Evolutionary conservation across 805 yeast genomes (phyloP).

Genomic region (Clavispora vitiphila): DNA sequence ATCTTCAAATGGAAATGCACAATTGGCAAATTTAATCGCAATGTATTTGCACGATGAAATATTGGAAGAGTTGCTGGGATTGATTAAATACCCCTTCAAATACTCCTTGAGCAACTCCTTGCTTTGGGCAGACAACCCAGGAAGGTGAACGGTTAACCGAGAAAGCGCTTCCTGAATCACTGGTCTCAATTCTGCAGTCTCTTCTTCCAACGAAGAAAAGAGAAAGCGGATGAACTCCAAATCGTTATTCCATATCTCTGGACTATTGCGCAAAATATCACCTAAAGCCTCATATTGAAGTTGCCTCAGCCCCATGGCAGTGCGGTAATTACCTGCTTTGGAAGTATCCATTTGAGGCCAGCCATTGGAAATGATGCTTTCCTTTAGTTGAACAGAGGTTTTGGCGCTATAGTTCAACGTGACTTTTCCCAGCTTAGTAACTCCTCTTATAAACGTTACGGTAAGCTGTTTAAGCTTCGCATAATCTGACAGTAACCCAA

Average conservation of each 20-base stretch:
- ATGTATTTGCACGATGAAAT: slow-evolving; percentile 44
- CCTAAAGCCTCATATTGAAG: slow-evolving; percentile 79
- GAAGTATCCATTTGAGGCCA: slow-evolving; percentile 47
- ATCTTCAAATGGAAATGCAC: slow-evolving; percentile 63
- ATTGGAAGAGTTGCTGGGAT: slow-evolving; percentile 17
- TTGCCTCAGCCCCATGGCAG: slow-evolving; percentile 44
- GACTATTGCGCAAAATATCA: slow-evolving; percentile 47
- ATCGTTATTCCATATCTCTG: slow-evolving; percentile 38
- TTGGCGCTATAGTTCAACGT: slow-evolving; percentile 3
- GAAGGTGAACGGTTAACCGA: slow-evolving; percentile 47
- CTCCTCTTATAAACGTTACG: slow-evolving; percentile 62
- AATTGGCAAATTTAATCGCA: slow-evolving; percentile 60
- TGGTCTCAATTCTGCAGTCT: slow-evolving; percentile 54
- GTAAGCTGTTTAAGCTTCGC: slow-evolving; percentile 51
- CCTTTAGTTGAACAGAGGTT: slow-evolving; percentile 29
- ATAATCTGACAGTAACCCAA: slow-evolving; percentile 57
- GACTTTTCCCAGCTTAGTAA: slow-evolving; percentile 21
- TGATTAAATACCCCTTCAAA: slow-evolving; percentile 29
- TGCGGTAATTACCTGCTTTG: slow-evolving; percentile 32
- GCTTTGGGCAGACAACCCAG: slow-evolving; percentile 31
- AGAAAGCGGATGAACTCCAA: slow-evolving; percentile 57
- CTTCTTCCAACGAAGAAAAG: slow-evolving; percentile 65
- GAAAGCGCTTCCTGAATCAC: slow-evolving; percentile 71
- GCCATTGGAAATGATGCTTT: slow-evolving; percentile 50
- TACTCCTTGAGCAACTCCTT: slow-evolving; percentile 38